A percentile compares a stretch with the other conserved stretches of the same genome.
phyloP scores from a whole-genome alignment of 2,329 filamentous ascomycete species.

The Magnaporthiopsis incrustans region DNA sequence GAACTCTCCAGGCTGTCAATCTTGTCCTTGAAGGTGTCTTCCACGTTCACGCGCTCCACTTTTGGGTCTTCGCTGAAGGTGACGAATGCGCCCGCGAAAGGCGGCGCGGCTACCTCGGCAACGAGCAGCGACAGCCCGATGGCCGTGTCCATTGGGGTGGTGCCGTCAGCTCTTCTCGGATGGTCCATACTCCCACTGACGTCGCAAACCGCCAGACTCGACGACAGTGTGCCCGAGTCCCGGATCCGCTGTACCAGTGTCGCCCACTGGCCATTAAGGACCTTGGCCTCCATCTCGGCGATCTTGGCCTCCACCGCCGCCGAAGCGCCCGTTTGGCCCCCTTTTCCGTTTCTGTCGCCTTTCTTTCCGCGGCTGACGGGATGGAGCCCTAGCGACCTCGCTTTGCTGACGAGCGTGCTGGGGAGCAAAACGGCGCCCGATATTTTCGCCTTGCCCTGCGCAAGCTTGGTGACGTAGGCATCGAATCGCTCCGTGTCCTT shows the following conservation, averaged over 20 bases:
- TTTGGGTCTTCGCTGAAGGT: conserved; percentile 37
- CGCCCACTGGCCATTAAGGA: conserved; percentile 46
- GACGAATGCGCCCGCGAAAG: conserved; percentile 47
- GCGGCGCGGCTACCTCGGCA: conserved; percentile 41
- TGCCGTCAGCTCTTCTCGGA: conserved; percentile 34
- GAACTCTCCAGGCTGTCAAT: not conserved
- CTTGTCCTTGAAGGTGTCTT: conserved; percentile 32
- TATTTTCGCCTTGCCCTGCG: conserved; percentile 38
- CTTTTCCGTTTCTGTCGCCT: not conserved
- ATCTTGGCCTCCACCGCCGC: conserved; percentile 23
- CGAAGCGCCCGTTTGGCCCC: not conserved
- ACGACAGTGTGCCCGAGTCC: conserved; percentile 43
- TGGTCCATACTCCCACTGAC: conserved; percentile 44
- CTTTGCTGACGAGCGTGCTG: conserved; percentile 33
- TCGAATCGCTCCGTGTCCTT: conserved; percentile 44
- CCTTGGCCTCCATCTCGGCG: conserved; percentile 24
- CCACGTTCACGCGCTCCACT: conserved; percentile 32
- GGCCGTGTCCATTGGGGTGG: conserved; percentile 41
- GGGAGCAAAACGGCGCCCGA: conserved; percentile 49
- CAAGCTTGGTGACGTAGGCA: conserved; percentile 40
- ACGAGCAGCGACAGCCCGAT: conserved; percentile 50
- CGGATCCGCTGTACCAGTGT: conserved; percentile 48
- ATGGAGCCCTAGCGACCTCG: not conserved
- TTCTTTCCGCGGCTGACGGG: not conserved
- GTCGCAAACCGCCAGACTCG: conserved; percentile 49